Evolutionary conservation across 345 rosid species (phyloP), one percentile per base, ranked within the genome.

Genomic region (Lepidium sativum): DNA sequence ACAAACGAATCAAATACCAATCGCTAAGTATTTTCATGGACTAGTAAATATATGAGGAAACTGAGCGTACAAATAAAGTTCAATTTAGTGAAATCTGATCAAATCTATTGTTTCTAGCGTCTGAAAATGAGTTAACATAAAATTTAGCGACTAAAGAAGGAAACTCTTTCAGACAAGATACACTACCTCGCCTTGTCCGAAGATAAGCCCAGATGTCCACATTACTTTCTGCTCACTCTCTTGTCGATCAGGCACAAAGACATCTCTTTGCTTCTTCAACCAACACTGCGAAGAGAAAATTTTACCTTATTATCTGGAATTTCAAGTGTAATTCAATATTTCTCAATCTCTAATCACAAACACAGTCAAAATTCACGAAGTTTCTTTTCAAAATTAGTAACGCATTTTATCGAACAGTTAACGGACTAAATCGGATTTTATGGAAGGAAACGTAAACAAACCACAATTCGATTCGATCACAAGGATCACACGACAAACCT

Each of bases 201-300:
- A 94, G 65, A 88, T 72, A 63, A 94, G 79, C 54, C 97, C 99
- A 32, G n/a, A n/a, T 67, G 97, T 88, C 99, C 97, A 94, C 75
- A 78, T 79, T 18, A 80, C 89, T 14, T 48, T 80, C 62, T 71
- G 55, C 15, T 81, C 92, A 2, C 72, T 83, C 43, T 80, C 95
- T 68, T 78, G 87, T 35, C 61, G 63, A 76, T 83, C 92, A 72
- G 99, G 99, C 29, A 66, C 43, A 76, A 88, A 60, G 0, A 71
- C 59, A 71, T 90, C 89, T 75, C 83, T 94, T 68, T 90, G 99
- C 72, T 90, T 94, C 92, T 94, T 94, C 81, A 90, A 79, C 97
- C 99, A 90, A 77, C 99, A 94, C 99, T 94, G 75, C 48, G 3
- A 47, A 69, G 49, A 50, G 50, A 14, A 16, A 42, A 51, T 60